Conservation (phyloP, 192 early-diverging fungal species). For the Umbelopsis ramanniana region DNA sequence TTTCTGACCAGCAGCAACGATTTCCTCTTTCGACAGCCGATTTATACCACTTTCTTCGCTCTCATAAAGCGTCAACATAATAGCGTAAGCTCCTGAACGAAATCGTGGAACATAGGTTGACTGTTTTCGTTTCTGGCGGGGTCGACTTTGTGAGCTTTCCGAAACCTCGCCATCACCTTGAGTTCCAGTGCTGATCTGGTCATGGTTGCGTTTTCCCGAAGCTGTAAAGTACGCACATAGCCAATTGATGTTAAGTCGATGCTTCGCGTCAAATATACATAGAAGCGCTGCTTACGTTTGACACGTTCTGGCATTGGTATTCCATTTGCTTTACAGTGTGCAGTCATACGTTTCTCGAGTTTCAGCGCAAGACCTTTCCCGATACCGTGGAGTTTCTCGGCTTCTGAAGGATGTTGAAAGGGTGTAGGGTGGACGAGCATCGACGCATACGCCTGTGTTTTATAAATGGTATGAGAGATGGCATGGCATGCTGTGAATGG, state of each 20-base stretch:
- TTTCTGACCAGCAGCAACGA: conserved; percentile 65
- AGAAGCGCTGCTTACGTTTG: not conserved
- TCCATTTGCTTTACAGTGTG: conserved; percentile 60
- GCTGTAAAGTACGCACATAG: not conserved
- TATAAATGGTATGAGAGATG: not conserved
- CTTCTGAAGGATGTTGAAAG: conserved; percentile 63
- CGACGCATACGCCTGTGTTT: conserved; percentile 61
- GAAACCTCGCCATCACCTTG: not conserved
- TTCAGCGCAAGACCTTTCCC: conserved; percentile 56
- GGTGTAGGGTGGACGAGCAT: conserved; percentile 61
- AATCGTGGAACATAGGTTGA: conserved; percentile 74
- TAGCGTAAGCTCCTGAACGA: conserved; percentile 80
- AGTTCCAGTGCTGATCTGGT: conserved; percentile 2
- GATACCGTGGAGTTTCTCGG: conserved; percentile 65
- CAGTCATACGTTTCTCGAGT: conserved; percentile 55
- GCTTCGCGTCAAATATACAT: not conserved
- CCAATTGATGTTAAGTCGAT: not conserved
- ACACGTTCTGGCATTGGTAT: conserved; percentile 41
- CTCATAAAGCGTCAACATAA: conserved; percentile 69
- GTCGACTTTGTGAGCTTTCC: not conserved
- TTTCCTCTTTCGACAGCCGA: conserved; percentile 68
- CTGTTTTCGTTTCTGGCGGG: conserved; percentile 9
- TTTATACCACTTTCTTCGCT: conserved; percentile 34
- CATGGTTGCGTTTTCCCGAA: not conserved
- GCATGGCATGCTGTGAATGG: too few relatives aligned